Percentiles rank a stretch among this genome's conserved stretches.
These are phyloP conservation scores for Lactarius pseudohatsudake DNA, from an alignment of 768 basidiomycete species.

Conservation along the genomic window DNA sequence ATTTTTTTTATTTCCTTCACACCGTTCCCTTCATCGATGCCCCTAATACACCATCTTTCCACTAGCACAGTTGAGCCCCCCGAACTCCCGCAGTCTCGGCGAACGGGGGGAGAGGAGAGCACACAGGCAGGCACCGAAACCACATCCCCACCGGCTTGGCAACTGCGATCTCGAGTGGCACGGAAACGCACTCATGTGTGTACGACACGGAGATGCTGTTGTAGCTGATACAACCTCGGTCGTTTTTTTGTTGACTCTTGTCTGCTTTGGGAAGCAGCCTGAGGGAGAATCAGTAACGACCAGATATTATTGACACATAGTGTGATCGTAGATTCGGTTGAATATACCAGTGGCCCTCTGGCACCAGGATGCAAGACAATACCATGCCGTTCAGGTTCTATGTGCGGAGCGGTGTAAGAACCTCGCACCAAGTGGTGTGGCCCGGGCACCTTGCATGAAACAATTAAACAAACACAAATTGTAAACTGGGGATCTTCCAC, in stretches of 20 bases:
- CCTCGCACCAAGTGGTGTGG: no score
- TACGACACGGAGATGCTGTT: no score
- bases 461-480: neutral
- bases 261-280: neutral
- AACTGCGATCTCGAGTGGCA: neutral
- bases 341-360: neutral
- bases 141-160: neutral
- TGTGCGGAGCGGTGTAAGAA: neutral
- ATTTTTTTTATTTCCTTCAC: neutral
- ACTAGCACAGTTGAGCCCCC: neutral
- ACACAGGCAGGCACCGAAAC: neutral
- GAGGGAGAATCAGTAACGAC: neutral
- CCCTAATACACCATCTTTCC: neutral
- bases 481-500: neutral
- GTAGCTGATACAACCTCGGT: neutral
- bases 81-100: neutral
- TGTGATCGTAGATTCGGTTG: neutral
- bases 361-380: neutral
- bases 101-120: neutral
- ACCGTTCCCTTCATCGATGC: neutral
- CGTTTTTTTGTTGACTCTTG: neutral
- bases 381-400: neutral
- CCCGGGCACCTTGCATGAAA: neutral
- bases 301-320: neutral
- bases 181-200: neutral